Percentiles rank a stretch among this genome's conserved stretches.
Conservation (phyloP, 306 rosid species). For the Prunus fruticosa region DNA sequence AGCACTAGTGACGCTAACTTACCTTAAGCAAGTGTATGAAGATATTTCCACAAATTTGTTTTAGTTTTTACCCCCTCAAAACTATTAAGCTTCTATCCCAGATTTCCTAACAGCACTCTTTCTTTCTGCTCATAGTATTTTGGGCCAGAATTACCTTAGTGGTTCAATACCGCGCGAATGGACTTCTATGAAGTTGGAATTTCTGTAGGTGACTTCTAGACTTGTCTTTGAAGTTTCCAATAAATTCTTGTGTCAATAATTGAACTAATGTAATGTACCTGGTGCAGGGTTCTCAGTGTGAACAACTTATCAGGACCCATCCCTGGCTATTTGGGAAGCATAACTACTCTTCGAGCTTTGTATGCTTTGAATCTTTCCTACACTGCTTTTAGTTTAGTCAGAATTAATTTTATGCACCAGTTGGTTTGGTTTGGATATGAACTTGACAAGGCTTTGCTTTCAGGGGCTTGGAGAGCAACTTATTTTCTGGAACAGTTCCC, state of each 20-base stretch:
- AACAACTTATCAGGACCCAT: constrained; percentile 34
- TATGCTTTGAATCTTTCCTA: constrained; percentile 2
- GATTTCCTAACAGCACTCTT: neutral
- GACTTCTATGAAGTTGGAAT: constrained; percentile 21
- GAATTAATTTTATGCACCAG: neutral
- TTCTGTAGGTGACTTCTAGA: constrained; percentile 4
- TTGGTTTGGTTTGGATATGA: neutral
- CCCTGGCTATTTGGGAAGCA: constrained; percentile 28
- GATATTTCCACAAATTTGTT: neutral
- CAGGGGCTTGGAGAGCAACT: constrained; percentile 29
- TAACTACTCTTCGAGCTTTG: constrained; percentile 26
- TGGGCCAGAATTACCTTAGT: constrained; percentile 21
- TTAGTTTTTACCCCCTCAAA: neutral
- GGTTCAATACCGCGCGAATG: constrained; percentile 25
- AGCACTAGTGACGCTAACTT: constrained; percentile 21
- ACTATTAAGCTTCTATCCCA: neutral
- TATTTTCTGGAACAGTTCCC: constrained; percentile 29
- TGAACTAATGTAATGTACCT: neutral
- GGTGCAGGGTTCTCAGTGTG: constrained; percentile 20
- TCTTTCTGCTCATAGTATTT: constrained; percentile 2
- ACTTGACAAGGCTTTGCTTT: neutral
- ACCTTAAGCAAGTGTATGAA: constrained; percentile 18
- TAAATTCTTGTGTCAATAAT: neutral
- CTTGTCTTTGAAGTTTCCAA: neutral
- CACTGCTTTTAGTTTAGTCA: neutral